Base-by-base conservation (phyloP, 2,329 filamentous ascomycete genomes). In the Plectosphaerella sp. region DNA sequence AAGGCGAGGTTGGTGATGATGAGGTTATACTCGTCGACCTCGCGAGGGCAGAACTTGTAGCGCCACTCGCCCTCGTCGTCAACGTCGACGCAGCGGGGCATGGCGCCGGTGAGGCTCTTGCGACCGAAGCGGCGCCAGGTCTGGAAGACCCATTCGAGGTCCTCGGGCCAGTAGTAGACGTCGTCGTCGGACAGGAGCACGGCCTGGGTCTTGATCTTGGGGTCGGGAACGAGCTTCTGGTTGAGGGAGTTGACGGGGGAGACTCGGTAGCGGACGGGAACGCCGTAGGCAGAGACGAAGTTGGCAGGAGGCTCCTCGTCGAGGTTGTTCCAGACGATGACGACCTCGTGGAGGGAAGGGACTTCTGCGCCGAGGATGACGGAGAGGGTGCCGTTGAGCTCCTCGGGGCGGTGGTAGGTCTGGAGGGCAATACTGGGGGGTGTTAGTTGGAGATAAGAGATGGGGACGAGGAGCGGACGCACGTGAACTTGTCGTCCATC, bases 71-170 rank as follows among this genome's bases (percentile, higher is more conserved):
- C 64, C 11, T 61, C 53, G 5, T 56, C 51, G 20, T 63, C 58
- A 16, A 61, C 52, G 2, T 53, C 54, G 6, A 63, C 58, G 53
- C 70, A 72, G n/a, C 70, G 68, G 4, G 68, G 61, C 10, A 72
- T 63, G 2, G 67, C 68, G 1, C 70, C 70, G 0, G 63, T 62
- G 39, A 72, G 56, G 16, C 68, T 58, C 48, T 66, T 54, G 25
- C 58, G 63, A 36, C 69, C 70, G 42, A 69, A 69, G 51, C 67
- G 64, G 55, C 70, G 69, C 70, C 70, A 72, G 14, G 64, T 60
- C 48, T 72, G 68, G 50, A 72, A 72, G 20, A 64, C 67, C n/a
- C 70, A 72, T 12, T 72, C 69, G 15, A 72, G 63, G 45, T 72
- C 70, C 3, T 56, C 51, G 18, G 69, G 69, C 25, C 63, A 59